Evolutionary conservation across 257 asterid species (phyloP).

Genomic region (Solanum virginianum): DNA sequence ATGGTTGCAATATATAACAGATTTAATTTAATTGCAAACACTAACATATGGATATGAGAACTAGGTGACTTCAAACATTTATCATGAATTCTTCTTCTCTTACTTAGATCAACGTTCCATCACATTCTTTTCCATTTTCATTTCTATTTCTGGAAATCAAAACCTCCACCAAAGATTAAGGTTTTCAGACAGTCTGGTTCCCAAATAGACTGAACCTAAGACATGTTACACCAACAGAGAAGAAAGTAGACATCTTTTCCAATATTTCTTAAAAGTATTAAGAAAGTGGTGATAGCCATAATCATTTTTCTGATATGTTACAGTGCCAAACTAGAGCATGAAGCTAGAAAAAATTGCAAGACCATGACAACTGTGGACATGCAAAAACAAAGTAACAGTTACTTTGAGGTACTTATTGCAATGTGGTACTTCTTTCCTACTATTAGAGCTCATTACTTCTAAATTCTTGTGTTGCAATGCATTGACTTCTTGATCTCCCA

Average conservation of each 20-base stretch:
- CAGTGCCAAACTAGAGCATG: not conserved
- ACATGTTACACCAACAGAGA: not conserved
- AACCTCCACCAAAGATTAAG: not conserved
- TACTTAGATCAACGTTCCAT: not conserved
- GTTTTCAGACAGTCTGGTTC: not conserved
- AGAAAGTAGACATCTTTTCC: not conserved
- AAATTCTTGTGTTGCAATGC: not conserved
- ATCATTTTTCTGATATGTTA: not conserved
- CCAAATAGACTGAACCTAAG: not conserved
- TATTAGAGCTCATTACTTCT: not conserved
- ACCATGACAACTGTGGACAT: not conserved
- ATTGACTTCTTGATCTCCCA: not conserved
- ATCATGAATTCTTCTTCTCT: not conserved
- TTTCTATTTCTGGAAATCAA: not conserved
- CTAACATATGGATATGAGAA: not conserved
- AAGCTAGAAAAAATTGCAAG: not conserved
- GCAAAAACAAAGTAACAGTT: not conserved
- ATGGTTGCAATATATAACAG: not conserved
- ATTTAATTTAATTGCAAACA: not conserved
- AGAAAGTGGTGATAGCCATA: not conserved
- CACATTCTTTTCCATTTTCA: not conserved
- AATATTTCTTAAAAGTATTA: not conserved
- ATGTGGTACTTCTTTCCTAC: not conserved
- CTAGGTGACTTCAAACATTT: not conserved
- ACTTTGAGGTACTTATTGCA: not conserved